Conservation (phyloP, 2,329 filamentous ascomycete genomes). For the Aspergillus felis region DNA sequence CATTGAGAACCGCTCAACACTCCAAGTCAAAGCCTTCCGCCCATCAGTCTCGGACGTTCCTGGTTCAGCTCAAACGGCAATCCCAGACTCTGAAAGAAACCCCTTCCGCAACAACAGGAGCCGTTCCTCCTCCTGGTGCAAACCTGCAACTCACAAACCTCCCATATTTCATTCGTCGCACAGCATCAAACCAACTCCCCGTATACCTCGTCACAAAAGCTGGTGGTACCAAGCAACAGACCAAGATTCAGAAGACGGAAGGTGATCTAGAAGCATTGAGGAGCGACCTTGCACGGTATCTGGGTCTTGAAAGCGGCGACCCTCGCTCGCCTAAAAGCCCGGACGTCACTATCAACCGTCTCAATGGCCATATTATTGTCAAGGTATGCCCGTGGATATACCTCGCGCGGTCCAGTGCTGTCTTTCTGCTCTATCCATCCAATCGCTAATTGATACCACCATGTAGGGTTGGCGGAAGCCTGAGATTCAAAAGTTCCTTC, state of each 20-base stretch:
- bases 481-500: constrained; percentile 47
- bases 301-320: constrained; percentile 54
- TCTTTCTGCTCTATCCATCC: not conserved
- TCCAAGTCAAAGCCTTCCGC: constrained; percentile 10
- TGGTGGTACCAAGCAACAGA: constrained; percentile 72
- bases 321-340: constrained; percentile 27
- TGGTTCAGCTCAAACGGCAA: constrained; percentile 35
- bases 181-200: constrained; percentile 65
- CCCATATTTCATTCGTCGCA: constrained; percentile 70
- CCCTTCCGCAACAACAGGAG: constrained; percentile 14
- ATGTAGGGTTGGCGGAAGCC: constrained; percentile 48
- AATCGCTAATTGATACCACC: not conserved
- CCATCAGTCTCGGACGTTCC: constrained; percentile 34
- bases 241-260: constrained; percentile 72
- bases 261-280: constrained; percentile 65
- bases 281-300: constrained; percentile 56
- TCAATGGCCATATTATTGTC: constrained; percentile 71
- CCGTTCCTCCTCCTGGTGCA: constrained; percentile 29
- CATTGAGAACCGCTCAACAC: constrained; percentile 19
- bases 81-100: constrained; percentile 31
- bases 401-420: not conserved
- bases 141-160: constrained; percentile 42
- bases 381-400: constrained; percentile 51
- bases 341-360: constrained; percentile 49
- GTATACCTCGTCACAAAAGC: constrained; percentile 72